Evolutionary conservation across 2,329 filamentous ascomycete species (phyloP).

Genomic region (Seiridium unicorne): DNA sequence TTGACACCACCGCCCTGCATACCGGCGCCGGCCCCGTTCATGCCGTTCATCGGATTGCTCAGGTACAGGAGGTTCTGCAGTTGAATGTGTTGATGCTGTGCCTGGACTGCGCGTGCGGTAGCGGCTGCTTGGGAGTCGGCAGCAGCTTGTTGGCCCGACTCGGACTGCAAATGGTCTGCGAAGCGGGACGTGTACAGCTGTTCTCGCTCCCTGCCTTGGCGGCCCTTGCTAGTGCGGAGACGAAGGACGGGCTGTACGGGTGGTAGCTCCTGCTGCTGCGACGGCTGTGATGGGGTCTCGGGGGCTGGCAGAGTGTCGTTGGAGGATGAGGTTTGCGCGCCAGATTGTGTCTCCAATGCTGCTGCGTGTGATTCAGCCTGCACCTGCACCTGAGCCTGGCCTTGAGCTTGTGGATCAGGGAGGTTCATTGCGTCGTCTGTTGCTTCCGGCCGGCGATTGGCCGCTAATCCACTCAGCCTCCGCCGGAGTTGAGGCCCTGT

Average conservation of each 20-base stretch:
- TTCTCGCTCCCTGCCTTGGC: neutral
- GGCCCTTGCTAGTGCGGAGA: neutral
- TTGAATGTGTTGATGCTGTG: conserved; percentile 8
- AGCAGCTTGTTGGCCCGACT: neutral
- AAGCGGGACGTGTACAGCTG: neutral
- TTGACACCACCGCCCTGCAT: conserved; percentile 29
- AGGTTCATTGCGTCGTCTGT: neutral
- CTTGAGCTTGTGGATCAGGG: neutral
- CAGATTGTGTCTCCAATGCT: neutral
- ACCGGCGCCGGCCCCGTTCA: conserved; percentile 12
- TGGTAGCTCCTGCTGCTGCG: neutral
- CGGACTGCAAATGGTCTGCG: neutral
- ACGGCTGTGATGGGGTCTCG: neutral
- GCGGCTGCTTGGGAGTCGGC: conserved; percentile 2
- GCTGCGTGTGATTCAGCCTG: neutral
- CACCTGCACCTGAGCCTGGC: neutral
- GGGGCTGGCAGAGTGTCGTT: neutral
- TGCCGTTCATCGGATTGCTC: conserved; percentile 9
- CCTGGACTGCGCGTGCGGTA: conserved; percentile 5
- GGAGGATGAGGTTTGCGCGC: neutral
- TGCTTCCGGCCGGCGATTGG: no score
- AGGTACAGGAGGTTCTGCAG: conserved; percentile 4
- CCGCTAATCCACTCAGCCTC: no score
- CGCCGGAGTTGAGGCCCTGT: no score
- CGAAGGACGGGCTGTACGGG: neutral